Base-by-base conservation (phyloP, 2,329 filamentous ascomycete species). In the Nigrograna mackinnonii region DNA sequence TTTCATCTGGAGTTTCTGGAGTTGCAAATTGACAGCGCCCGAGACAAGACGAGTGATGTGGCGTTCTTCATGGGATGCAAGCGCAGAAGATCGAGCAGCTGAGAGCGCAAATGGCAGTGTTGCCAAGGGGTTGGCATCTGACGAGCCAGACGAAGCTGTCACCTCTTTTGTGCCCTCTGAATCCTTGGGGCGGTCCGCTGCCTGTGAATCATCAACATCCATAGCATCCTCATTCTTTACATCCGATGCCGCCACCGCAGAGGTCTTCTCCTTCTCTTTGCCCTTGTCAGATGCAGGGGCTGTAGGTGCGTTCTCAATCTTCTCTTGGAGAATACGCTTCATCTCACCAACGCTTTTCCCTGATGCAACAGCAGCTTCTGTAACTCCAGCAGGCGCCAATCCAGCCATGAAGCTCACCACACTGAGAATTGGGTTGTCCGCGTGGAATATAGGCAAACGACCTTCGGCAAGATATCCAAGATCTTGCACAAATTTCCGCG, bases 1-100 rank as follows among this genome's bases (percentile, higher is more conserved):
- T 73, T 99, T 99, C 58, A 97, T 77, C 71, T 97, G 91, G 49
- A 97, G 84, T 72, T 99, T 99, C 64, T 96, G 87, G 22, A 97
- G 77, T n/a, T 89, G 92, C 11, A 95, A 79, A 64, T 99, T 99
- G 39, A 96, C 89, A 0, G 91, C 90, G 5, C 91, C 87, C 2
- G 91, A 92, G 7, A 99, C 89, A 35, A 97, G 83, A 13, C 91
- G 87, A 16, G 91, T 95, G 83, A 97, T 94, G 70, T 96, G 91
- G 44, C 95, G 88, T 70, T 99, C 94, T 69, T 97, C 92, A 57
- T 97, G 91, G 3, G 92, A 96, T 20, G 92, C 91, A 22, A 99
- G 83, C 3, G 87, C 94, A 6, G 88, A 87, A 2, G 91, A 83
- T 47, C 94, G 88, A 2, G 89, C 91, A 11, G 91, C 91, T 49